Base-by-base conservation (phyloP, 768 basidiomycete genomes). In the Mycena leptocephala region DNA sequence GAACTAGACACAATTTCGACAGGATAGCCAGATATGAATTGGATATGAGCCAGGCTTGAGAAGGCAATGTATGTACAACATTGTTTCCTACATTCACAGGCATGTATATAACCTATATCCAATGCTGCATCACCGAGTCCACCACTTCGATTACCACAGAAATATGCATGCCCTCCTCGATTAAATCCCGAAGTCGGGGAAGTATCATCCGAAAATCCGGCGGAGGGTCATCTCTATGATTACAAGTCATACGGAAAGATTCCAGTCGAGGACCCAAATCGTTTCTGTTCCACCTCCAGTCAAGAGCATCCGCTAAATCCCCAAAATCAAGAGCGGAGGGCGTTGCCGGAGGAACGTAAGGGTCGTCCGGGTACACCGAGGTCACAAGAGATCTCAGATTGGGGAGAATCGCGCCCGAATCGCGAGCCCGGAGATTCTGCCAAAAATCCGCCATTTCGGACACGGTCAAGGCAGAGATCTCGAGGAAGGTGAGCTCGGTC, bases 141-240 rank as follows among this genome's bases (percentile, higher is more conserved):
- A n/a, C 41, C 18, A 22, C 43, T 32, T 16, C 6, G 5, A 33
- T 51, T 20, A 10, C 28, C 22, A 68, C 35, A 20, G 51, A 68
- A 41, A 68, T 56, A 26, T 28, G 26, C 66, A 68, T 68, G 33
- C 66, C 66, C 53, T 68, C 35, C 5, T 68, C 35, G 33, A 68
- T 26, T 7, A 68, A 28, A 5, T 39, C 35, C 20, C 14, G 16
- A 9, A 68, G 26, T 20, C 35, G 35, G 3, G 35, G 35, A 39
- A 68, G 53, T 18, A 20, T 55, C 20, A 28, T 7, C 11, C 56
- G 41, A 41, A 70, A 61, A 22, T 43, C 41, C 18, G 56, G 56
- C 1, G 68, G 43, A 5, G 68, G 68, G 16, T 18, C 24, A 14
- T 1, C 8, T 55, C 22, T 8, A 14, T 33, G 18, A 5, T 18